phyloP scores from a whole-genome alignment of 106 monocot genomes.

The Dioscorea alata region DNA sequence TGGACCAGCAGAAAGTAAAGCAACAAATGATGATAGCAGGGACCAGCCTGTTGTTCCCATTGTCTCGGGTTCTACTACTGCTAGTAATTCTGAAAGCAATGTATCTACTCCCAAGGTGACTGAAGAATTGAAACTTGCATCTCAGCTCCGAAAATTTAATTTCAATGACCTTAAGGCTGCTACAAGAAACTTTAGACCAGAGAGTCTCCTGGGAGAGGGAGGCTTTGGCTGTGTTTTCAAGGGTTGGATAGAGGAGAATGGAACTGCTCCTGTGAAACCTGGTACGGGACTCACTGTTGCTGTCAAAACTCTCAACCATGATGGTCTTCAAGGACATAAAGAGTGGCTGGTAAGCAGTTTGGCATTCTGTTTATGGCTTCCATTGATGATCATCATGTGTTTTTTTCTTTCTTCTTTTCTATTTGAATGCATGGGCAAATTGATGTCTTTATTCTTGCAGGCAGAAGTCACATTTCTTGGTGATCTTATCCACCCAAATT shows the following conservation, averaged over 20 bases:
- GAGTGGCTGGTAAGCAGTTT: constrained; percentile 34
- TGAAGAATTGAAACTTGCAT: constrained; percentile 22
- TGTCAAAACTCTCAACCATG: constrained; percentile 38
- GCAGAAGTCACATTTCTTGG: constrained; percentile 47
- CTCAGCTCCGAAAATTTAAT: constrained; percentile 30
- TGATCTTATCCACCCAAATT: constrained; percentile 40
- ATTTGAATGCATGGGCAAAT: neutral
- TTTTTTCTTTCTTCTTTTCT: neutral
- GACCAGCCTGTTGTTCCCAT: constrained; percentile 17
- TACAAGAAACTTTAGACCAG: constrained; percentile 35
- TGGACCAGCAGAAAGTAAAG: constrained; percentile 22
- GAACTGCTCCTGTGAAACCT: constrained; percentile 48
- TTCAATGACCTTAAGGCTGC: constrained; percentile 42
- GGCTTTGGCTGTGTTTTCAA: constrained; percentile 49
- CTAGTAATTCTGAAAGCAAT: constrained; percentile 36
- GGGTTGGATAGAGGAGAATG: constrained; percentile 49
- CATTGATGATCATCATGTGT: neutral
- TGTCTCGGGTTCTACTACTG: constrained; percentile 27
- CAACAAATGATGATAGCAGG: constrained; percentile 27
- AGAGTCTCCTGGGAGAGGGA: constrained; percentile 44
- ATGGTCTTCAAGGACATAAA: constrained; percentile 47
- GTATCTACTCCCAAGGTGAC: constrained; percentile 24
- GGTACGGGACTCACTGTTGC: constrained; percentile 44
- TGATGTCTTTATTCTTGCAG: constrained; percentile 11
- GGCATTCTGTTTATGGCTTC: neutral